Base-by-base conservation (phyloP, 2,329 filamentous ascomycete genomes). In the Diaporthe batatas region DNA sequence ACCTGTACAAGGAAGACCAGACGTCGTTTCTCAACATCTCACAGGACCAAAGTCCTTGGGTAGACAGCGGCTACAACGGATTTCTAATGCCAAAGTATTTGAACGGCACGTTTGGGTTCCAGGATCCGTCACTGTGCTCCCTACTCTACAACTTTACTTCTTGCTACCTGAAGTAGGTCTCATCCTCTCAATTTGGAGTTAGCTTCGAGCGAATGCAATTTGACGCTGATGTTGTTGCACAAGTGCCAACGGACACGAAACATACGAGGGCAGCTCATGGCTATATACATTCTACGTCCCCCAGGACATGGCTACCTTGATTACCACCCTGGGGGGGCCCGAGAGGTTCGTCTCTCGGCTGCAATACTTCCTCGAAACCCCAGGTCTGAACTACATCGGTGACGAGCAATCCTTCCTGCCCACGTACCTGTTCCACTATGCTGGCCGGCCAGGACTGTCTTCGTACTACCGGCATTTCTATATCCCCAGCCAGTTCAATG, bases 201-300 rank as follows among this genome's bases (percentile, higher is more conserved):
- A 8, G 10, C 5, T 3, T 49, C 6, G 21, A 12, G 5, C 10
- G 11, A 11, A n/a, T 54, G 0, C 12, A 25, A 21, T 3, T 25
- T 8, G 21, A 42, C 4, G 18, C 16, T 34, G 36, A 42, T 51
- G 18, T 2, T 7, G 0, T 14, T 42, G 3, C 3, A 10, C 21
- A 74, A 74, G 73, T 18, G 65, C 71, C 21, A 71, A 84, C 4
- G 90, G 88, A 0, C 86, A 88, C 12, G 92, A 93, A 79, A 93
- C 91, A 0, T 94, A 92, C 76, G 92, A 94, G 78, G 90, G 88
- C 18, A 90, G 88, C 72, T 83, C 87, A 1, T 94, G 92, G 91
- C 87, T 93, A 57, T 93, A 93, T 77, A 89, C 88, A 8, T 93
- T 92, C 84, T 88, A 78, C 12, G 83, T 85, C 0, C 84, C 84